A percentile compares a stretch with the other conserved stretches of the same genome.
phyloP scores from a whole-genome alignment of 352 stramenopile genomes.

The Phytophthora sp. region DNA sequence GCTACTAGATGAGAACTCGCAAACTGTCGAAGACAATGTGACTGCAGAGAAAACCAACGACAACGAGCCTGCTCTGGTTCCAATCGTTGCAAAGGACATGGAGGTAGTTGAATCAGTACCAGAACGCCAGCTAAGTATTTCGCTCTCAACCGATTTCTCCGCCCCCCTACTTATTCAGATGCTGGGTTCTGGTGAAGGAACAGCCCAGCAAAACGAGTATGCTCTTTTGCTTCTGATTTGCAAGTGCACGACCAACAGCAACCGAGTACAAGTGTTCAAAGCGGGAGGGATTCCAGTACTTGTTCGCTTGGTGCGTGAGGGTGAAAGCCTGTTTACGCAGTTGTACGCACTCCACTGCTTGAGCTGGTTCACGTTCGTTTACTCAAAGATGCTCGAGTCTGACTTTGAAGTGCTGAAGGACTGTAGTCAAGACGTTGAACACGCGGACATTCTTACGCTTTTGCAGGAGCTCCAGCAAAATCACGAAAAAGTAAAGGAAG shows the following conservation, averaged over 20 bases:
- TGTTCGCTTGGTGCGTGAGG: background rate
- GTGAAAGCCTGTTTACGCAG: background rate
- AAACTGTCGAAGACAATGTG: too few relatives aligned
- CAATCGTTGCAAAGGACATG: too few relatives aligned
- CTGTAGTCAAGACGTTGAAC: conserved; percentile 10
- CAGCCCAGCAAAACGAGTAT: background rate
- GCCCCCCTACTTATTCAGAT: conserved; percentile 8
- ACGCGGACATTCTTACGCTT: conserved; percentile 8
- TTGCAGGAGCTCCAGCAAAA: conserved; percentile 7
- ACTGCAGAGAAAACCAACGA: too few relatives aligned
- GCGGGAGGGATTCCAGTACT: conserved; percentile 7
- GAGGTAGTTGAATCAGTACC: background rate
- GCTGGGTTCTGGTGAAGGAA: background rate
- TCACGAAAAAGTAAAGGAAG: conserved; percentile 6
- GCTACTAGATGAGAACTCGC: too few relatives aligned
- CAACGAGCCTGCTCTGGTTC: too few relatives aligned
- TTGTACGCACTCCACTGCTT: conserved; percentile 12
- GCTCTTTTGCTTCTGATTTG: conserved; percentile 8
- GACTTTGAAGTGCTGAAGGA: conserved; percentile 9
- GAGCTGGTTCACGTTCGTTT: conserved; percentile 13
- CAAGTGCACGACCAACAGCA: conserved; percentile 4
- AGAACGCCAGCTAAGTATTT: background rate
- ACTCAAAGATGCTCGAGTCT: conserved; percentile 16
- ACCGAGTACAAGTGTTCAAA: conserved; percentile 8
- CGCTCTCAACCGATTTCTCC: conserved; percentile 10